These are phyloP conservation scores for Aspergillus candidus DNA, from an alignment of 2,329 filamentous ascomycete species.

Conservation along the genomic window DNA sequence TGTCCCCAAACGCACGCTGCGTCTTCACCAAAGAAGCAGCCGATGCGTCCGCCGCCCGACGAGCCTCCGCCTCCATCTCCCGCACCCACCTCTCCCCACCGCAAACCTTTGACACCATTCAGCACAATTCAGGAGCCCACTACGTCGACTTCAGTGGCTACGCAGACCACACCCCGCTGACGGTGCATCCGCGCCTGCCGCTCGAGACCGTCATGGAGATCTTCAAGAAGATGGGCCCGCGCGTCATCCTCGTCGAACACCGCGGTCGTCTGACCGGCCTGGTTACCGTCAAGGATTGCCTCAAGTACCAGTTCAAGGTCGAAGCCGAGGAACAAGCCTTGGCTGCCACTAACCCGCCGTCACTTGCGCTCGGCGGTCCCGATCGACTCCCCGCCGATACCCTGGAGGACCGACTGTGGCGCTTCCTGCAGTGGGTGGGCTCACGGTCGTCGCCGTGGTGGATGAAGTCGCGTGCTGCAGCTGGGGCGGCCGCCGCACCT, in stretches of 20 bases:
- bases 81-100: constrained; percentile 25
- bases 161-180: constrained; percentile 81
- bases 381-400: constrained; percentile 17
- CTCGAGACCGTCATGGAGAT: constrained; percentile 98
- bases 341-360: constrained; percentile 27
- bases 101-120: constrained; percentile 56
- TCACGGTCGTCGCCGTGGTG: constrained; percentile 16
- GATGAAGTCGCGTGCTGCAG: constrained; percentile 11
- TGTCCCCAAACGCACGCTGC: constrained; percentile 66
- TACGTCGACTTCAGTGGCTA: constrained; percentile 77
- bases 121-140: constrained; percentile 50
- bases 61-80: constrained; percentile 23
- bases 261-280: constrained; percentile 76
- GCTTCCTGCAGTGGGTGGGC: constrained; percentile 29
- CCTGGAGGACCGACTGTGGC: constrained; percentile 34
- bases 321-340: constrained; percentile 69
- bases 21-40: constrained; percentile 58
- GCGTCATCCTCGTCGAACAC: constrained; percentile 88
- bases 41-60: constrained; percentile 27
- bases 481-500: constrained; percentile 16
- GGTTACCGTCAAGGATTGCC: constrained; percentile 92
- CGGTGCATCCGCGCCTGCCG: constrained; percentile 82
- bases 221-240: constrained; percentile 94
- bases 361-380: constrained; percentile 19
- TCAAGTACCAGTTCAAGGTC: constrained; percentile 95